phyloP scores from a whole-genome alignment of 1,284 basidiomycete genomes.

The Cryptococcus deneoformans region DNA sequence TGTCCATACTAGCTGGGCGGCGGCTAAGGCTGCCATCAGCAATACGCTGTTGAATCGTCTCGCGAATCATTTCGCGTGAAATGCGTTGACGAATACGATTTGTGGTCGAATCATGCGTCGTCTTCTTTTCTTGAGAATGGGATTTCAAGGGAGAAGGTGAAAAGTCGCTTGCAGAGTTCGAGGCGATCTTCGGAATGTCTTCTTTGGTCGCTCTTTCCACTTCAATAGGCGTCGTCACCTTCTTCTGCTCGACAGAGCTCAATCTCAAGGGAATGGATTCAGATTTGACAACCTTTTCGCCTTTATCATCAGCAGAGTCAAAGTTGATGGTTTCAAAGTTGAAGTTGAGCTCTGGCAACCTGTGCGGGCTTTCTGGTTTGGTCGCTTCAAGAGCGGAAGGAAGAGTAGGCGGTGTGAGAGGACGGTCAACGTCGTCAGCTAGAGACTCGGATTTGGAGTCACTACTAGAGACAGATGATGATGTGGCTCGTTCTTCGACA shows the following conservation, averaged over 20 bases:
- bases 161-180: constrained; percentile 1
- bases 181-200: too few relatives aligned
- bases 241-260: not conserved
- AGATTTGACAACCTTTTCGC: constrained; percentile 4
- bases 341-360: constrained; percentile 39
- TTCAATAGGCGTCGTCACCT: too few relatives aligned
- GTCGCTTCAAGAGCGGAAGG: not conserved
- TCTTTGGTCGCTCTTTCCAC: too few relatives aligned
- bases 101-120: constrained; percentile 24
- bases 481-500: not conserved
- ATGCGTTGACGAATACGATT: constrained; percentile 46
- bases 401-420: constrained; percentile 39
- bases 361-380: constrained; percentile 37
- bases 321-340: constrained; percentile 39
- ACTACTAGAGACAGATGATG: not conserved
- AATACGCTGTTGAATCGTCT: constrained; percentile 43
- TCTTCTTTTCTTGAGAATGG: constrained; percentile 2
- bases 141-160: not conserved
- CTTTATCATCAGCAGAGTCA: constrained; percentile 7
- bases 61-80: constrained; percentile 46
- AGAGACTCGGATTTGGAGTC: not conserved
- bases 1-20: constrained; percentile 13
- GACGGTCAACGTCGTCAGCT: constrained; percentile 12
- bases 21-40: constrained; percentile 35
- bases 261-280: not conserved